Base-by-base conservation (phyloP, 352 stramenopile species). In the Phytophthora pinifolia region DNA sequence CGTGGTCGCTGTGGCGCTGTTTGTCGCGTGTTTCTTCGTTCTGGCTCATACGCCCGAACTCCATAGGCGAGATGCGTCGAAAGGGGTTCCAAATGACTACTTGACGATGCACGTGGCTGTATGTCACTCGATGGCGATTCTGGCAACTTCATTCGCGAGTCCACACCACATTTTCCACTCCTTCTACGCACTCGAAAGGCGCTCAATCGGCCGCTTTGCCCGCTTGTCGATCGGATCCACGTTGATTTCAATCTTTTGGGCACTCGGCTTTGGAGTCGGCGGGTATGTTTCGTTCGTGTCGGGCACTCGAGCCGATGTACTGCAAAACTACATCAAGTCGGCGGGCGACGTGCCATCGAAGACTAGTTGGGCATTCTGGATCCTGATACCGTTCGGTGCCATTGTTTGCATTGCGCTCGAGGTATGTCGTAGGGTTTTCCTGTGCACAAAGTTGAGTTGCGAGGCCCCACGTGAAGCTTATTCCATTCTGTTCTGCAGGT, bases 121-220 rank as follows among this genome's bases (percentile, higher is more conserved):
- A 4, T 79, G 69, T 12, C 67, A 76, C 32, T 67, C 65, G 10
- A 72, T 88, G 27, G 72, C 70, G 8, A 77, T 81, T 36, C 47
- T 88, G 6, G 62, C 67, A 8, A 74, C 65, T 10, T 51, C 61
- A 0, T 65, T 84, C 20, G 56, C 58, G 13, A 79, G 66, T 27
- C 72, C 83, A 36, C 77, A 82, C 39, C 72, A 82, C 42, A 70
- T 63, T n/a, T 83, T 83, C 44, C 74, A 84, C 46, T 68, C 73
- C 0, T 84, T 84, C 43, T 69, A 80, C 48, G 55, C 65, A 18
- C 54, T 80, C 42, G 44, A 20, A 9, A 59, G 71, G 29, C 68
- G 71, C 13, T 83, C 70, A 14, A 65, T 74, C 4, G 56, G 36
- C 1, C 41, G 34, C 12, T 88, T 86, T 39, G 67, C 57, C 7